Percentiles rank a stretch among this genome's conserved stretches.
Conservation (phyloP, 352 stramenopile genomes). For the Phytophthora pinifolia region DNA sequence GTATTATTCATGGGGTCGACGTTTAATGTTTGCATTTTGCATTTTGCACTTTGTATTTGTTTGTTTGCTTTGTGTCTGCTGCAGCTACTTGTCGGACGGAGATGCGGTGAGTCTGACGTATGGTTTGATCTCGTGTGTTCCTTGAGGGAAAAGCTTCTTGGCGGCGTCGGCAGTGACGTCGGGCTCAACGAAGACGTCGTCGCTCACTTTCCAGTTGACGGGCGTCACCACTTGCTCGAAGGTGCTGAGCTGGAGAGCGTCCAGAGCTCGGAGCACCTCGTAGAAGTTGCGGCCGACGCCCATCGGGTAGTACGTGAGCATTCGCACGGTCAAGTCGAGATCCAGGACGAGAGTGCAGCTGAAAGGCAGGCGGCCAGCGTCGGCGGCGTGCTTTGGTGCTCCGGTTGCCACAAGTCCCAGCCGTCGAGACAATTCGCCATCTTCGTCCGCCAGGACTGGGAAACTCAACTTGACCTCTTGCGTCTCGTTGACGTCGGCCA, state of each 20-base stretch:
- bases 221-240: slow-evolving; percentile 81
- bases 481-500: slow-evolving; percentile 79
- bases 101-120: slow-evolving; percentile 79
- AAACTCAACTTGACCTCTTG: slow-evolving; percentile 80
- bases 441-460: slow-evolving; percentile 66
- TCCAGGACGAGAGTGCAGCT: slow-evolving; percentile 71
- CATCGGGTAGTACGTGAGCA: slow-evolving; percentile 68
- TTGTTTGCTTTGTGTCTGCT: slow-evolving; percentile 7
- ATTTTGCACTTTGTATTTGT: slow-evolving; percentile 1
- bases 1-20: slow-evolving; percentile 36
- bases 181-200: slow-evolving; percentile 85
- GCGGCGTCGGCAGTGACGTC: slow-evolving; percentile 59
- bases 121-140: slow-evolving; percentile 81
- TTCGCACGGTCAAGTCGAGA: slow-evolving; percentile 67
- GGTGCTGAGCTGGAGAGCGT: slow-evolving; percentile 69
- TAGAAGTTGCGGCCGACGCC: slow-evolving; percentile 80
- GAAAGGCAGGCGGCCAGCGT: slow-evolving; percentile 59
- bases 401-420: slow-evolving; percentile 50
- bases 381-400: slow-evolving; percentile 50
- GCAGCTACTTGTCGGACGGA: slow-evolving; percentile 46
- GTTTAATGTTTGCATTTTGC: slow-evolving; percentile 27
- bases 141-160: slow-evolving; percentile 79
- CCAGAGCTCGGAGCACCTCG: slow-evolving; percentile 68
- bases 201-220: slow-evolving; percentile 86
- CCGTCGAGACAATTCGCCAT: slow-evolving; percentile 57